Evolutionary conservation across 2,329 filamentous ascomycete species (phyloP).

Genomic region (Calonectria hongkongensis): DNA sequence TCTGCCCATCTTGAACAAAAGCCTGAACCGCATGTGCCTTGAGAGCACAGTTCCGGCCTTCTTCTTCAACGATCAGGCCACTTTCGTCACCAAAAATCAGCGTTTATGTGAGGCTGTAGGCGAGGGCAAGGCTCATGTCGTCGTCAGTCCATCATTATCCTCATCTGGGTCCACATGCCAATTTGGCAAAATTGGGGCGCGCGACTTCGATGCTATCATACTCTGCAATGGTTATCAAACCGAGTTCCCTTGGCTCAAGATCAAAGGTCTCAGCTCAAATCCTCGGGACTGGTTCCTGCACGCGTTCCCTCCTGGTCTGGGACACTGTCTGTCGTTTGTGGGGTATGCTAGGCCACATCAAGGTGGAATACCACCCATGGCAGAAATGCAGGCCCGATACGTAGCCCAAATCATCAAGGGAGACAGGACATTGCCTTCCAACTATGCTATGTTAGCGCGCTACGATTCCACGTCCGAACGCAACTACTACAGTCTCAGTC

Average conservation of each 20-base stretch:
- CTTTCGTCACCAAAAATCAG: constrained; percentile 19
- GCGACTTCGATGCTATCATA: not conserved
- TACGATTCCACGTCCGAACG: constrained; percentile 7
- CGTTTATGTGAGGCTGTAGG: constrained; percentile 14
- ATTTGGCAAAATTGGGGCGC: not conserved
- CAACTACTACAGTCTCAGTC: constrained; percentile 18
- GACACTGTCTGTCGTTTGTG: constrained; percentile 9
- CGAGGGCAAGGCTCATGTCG: not conserved
- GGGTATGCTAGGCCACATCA: constrained; percentile 16
- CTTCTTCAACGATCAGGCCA: constrained; percentile 16
- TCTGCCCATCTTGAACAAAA: not conserved
- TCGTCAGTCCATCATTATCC: not conserved
- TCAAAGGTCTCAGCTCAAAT: not conserved
- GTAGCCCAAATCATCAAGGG: constrained; percentile 17
- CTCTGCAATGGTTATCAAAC: constrained; percentile 4
- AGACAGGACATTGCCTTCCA: not conserved
- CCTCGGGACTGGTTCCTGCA: constrained; percentile 17
- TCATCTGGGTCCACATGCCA: not conserved
- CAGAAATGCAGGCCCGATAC: constrained; percentile 23
- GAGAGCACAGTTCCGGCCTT: constrained; percentile 6
- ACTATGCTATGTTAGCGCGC: not conserved
- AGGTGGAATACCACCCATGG: constrained; percentile 15
- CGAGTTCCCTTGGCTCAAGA: constrained; percentile 4
- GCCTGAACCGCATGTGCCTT: constrained; percentile 6
- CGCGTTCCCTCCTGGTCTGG: not conserved